These are phyloP conservation scores for Pterocarpus santalinus DNA, from an alignment of 306 rosid genomes.

Conservation along the genomic window DNA sequence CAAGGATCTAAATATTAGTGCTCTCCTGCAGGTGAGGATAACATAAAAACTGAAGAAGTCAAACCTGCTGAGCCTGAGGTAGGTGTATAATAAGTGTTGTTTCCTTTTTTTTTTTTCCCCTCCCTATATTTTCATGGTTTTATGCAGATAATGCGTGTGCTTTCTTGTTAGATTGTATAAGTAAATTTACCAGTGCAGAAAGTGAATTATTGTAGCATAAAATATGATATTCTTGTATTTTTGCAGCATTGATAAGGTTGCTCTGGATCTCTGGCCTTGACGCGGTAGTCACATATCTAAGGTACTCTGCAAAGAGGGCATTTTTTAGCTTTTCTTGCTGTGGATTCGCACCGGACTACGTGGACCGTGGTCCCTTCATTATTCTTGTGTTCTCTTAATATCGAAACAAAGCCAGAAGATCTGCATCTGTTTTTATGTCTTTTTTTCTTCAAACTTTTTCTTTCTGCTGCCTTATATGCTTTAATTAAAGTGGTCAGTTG, in stretches of 20 bases:
- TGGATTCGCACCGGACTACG: slow-evolving; percentile 49
- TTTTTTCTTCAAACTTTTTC: slow-evolving; percentile 34
- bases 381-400: slow-evolving; percentile 51
- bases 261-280: slow-evolving; percentile 52
- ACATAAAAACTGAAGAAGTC: slow-evolving; percentile 74
- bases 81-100: slow-evolving; percentile 28
- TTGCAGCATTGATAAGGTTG: slow-evolving; percentile 64
- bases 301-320: slow-evolving; percentile 49
- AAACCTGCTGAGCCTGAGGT: slow-evolving; percentile 78
- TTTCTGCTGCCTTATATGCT: slow-evolving; percentile 40
- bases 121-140: slow-evolving; percentile 19
- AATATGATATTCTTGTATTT: slow-evolving; percentile 31
- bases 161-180: neutral
- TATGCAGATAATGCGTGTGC: slow-evolving; percentile 2
- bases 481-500: slow-evolving; percentile 44
- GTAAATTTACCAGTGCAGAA: neutral
- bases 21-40: slow-evolving; percentile 80
- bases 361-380: slow-evolving; percentile 43
- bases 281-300: slow-evolving; percentile 48
- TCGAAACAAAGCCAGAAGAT: slow-evolving; percentile 56
- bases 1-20: slow-evolving; percentile 17
- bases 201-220: neutral
- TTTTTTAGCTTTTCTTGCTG: slow-evolving; percentile 56
- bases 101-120: no score
- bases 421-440: slow-evolving; percentile 28